phyloP scores from a whole-genome alignment of 1,284 basidiomycete genomes.

The Wolfiporia cocos region DNA sequence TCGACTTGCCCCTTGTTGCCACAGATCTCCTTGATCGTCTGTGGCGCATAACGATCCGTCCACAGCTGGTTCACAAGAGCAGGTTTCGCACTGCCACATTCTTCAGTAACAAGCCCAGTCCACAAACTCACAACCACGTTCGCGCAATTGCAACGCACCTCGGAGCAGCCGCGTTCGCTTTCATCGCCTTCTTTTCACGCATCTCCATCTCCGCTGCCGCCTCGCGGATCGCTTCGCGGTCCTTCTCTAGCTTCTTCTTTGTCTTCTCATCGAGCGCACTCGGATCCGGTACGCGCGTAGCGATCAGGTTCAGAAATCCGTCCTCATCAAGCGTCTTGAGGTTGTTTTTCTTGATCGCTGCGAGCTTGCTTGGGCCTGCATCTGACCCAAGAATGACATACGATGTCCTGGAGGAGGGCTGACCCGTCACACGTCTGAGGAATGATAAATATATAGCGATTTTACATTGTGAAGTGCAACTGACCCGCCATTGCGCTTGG shows the following conservation, averaged over 20 bases:
- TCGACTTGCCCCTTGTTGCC: conserved; percentile 93
- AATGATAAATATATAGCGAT: not conserved
- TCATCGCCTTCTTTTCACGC: conserved; percentile 50
- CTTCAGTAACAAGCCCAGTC: not conserved
- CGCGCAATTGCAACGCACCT: too few relatives aligned
- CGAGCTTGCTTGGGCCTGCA: conserved; percentile 85
- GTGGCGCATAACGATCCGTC: conserved; percentile 95
- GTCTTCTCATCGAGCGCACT: conserved; percentile 71
- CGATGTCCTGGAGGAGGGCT: conserved; percentile 87
- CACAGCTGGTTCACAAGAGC: conserved; percentile 70
- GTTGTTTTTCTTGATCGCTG: conserved; percentile 76
- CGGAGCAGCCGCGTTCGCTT: conserved; percentile 17
- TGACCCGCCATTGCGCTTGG: conserved; percentile 90
- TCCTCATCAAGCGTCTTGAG: conserved; percentile 84
- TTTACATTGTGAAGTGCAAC: conserved; percentile 21
- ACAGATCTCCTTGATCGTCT: conserved; percentile 84
- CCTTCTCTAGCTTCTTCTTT: conserved; percentile 78
- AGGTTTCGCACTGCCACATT: conserved; percentile 22
- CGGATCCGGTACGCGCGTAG: conserved; percentile 42
- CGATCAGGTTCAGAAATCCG: conserved; percentile 80
- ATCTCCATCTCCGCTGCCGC: conserved; percentile 75
- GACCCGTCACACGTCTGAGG: conserved; percentile 76
- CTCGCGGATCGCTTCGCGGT: conserved; percentile 67
- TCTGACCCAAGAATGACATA: conserved; percentile 88
- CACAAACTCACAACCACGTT: too few relatives aligned